Base-by-base conservation (phyloP, 2,329 filamentous ascomycete genomes). In the Colletotrichum horii region DNA sequence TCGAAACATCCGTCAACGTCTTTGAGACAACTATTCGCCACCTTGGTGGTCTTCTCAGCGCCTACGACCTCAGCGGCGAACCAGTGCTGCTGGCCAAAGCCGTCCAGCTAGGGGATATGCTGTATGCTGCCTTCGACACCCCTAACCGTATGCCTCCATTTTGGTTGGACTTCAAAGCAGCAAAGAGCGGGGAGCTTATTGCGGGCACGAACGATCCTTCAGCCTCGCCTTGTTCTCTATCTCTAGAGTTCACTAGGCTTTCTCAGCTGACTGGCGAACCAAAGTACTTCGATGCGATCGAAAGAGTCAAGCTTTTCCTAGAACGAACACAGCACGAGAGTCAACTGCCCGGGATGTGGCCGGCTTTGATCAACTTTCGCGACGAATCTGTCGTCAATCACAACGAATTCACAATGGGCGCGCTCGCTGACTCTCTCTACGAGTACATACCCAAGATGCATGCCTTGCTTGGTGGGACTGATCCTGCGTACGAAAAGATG, bases 11-110 rank as follows among this genome's bases (percentile, higher is more conserved):
- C 14, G 55, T 76, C 66, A 94, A 93, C 76, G 86, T 94, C 1
- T 94, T 95, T 76, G 93, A 95, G 83, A 94, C 92, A 1, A 94
- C 89, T 11, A 94, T 94, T 73, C 90, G 93, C 60, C 94, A 94
- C 80, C 88, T 95, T 1, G 93, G 93, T 15, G 93, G 93, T 1
- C 88, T 94, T 70, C 80, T 95, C 73, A 90, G 91, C 24, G 93
- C 93, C 2, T 94, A 94, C 80, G 93, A 94, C 80, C 82, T 94
- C 48, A 94, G 91, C 78, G 86, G 85, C 32, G 87, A 87, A 68
- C 85, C 88, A 74, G 85, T 86, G 19, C 82, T 94, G 70, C 84
- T 94, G 38, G 83, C 83, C 56, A 94, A 94, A 81, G 92, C 92
- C 2, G 85, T 86, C 2, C 91, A 94, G 82, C 86, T 94, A 14